A percentile compares a stretch with the other conserved stretches of the same genome.
Evolutionary conservation across 75 land plant species (phyloP).

Genomic region (Gnetum montanum): DNA sequence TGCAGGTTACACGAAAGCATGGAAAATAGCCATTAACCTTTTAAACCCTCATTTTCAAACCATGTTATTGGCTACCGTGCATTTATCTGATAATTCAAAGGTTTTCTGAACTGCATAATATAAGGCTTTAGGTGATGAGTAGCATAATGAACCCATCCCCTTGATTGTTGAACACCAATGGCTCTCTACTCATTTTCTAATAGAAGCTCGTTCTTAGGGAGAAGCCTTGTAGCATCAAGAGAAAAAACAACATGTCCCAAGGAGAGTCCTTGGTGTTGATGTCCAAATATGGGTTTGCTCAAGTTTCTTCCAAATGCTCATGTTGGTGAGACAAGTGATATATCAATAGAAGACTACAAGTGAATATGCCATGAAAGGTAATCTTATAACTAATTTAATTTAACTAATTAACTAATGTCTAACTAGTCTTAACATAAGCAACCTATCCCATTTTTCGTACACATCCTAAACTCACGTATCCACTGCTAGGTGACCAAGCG

Average conservation of each 20-base stretch:
- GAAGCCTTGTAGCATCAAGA: slow-evolving; percentile 73
- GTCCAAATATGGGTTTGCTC: too few species aligned
- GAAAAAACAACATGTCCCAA: slow-evolving; percentile 95
- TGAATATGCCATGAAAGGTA: too few species aligned
- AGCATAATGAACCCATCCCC: slow-evolving; percentile 93
- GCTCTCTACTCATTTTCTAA: slow-evolving; percentile 91
- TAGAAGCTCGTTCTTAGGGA: slow-evolving; percentile 79
- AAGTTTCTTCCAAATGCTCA: too few species aligned
- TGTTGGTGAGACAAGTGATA: too few species aligned
- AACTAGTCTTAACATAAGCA: too few species aligned
- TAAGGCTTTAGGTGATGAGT: slow-evolving; percentile 85
- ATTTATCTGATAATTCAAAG: slow-evolving; percentile 21
- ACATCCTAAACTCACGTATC: too few species aligned
- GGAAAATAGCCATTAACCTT: slow-evolving; percentile 4
- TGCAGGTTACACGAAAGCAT: background rate
- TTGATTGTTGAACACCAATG: slow-evolving; percentile 85
- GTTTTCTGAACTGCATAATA: slow-evolving; percentile 86
- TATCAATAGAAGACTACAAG: too few species aligned
- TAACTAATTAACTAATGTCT: too few species aligned
- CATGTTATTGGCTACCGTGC: slow-evolving; percentile 1
- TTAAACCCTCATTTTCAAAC: background rate
- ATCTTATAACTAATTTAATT: too few species aligned
- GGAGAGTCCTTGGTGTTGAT: too few species aligned
- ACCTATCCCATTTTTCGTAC: too few species aligned
- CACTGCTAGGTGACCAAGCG: too few species aligned